Base-by-base conservation (phyloP, 768 basidiomycete species). In the Suillus subluteus region DNA sequence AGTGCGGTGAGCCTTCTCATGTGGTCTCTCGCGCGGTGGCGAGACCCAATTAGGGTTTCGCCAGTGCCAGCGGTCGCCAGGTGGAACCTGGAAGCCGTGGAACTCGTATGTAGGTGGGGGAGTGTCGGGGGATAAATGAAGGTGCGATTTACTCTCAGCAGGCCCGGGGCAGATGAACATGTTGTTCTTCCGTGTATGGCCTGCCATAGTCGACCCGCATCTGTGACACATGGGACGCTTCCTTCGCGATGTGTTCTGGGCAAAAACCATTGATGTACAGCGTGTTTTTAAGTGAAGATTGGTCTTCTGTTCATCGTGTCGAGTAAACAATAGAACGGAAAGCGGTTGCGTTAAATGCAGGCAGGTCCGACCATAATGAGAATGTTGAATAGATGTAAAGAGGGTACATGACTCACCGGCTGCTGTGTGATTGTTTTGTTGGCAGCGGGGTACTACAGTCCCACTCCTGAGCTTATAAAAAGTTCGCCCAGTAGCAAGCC, bases 221-320 rank as follows among this genome's bases (percentile, higher is more conserved):
- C 67, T 79, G 71, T 78, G 77, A 44, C 76, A 77, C 62, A 76
- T 78, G 46, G 76, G 76, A n/a, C 76, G 77, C 65, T 63, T 79
- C 64, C 76, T 78, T 30, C 69, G 48, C 59, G 59, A 61, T 41
- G 59, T 44, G 21, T 30, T 26, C 18, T 43, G 59, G 6, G 59
- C 26, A 13, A 61, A 61, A 61, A 61, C 59, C 59, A 61, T 61
- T 30, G 26, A 41, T 61, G 41, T 43, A 32, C 6, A 23, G 18
- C 30, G 40, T 21, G 23, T 61, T 43, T 6, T 61, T 67, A 30
- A 48, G 15, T 58, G 50, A 43, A 23, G 38, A 15, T 23, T n/a
- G 54, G 8, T 21, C 16, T 65, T 63, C 61, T 72, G 35, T 41
- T 6, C 13, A 41, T 18, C 13, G 32, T 66, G 37, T 35, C 12